phyloP scores from a whole-genome alignment of 495 filamentous ascomycete genomes.

The Tuber umbilicatum region DNA sequence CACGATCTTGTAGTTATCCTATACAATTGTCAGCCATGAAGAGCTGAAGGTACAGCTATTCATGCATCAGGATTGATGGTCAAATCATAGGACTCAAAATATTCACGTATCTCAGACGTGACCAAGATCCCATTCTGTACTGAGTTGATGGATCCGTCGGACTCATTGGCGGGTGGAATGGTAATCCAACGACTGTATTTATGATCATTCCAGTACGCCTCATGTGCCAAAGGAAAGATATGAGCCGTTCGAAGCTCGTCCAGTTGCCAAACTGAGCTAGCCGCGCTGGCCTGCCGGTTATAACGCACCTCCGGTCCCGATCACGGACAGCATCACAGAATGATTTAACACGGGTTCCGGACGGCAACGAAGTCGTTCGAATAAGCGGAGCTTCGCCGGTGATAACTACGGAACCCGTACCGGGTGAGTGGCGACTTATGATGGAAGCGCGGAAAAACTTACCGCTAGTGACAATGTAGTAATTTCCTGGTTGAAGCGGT shows the following conservation, averaged over 20 bases:
- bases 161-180: background rate
- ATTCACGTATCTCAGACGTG: too few species aligned
- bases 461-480: background rate
- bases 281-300: conserved; percentile 10
- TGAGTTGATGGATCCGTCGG: background rate
- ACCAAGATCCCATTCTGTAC: background rate
- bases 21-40: conserved; percentile 4
- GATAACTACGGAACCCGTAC: background rate
- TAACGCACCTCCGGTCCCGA: conserved; percentile 14
- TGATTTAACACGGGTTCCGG: background rate
- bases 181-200: background rate
- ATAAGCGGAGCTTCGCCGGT: background rate
- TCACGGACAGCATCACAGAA: conserved; percentile 17
- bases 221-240: conserved; percentile 15
- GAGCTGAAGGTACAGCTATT: background rate
- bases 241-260: conserved; percentile 17
- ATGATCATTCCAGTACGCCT: background rate
- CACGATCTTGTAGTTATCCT: conserved; percentile 43
- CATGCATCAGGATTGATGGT: background rate
- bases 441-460: background rate
- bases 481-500: background rate
- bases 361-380: background rate
- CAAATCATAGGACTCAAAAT: background rate
- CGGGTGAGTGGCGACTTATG: background rate
- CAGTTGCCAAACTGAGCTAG: conserved; percentile 3